These are phyloP conservation scores for Arctostaphylos glauca DNA, from an alignment of 148 eudicot genomes.

Conservation along the genomic window DNA sequence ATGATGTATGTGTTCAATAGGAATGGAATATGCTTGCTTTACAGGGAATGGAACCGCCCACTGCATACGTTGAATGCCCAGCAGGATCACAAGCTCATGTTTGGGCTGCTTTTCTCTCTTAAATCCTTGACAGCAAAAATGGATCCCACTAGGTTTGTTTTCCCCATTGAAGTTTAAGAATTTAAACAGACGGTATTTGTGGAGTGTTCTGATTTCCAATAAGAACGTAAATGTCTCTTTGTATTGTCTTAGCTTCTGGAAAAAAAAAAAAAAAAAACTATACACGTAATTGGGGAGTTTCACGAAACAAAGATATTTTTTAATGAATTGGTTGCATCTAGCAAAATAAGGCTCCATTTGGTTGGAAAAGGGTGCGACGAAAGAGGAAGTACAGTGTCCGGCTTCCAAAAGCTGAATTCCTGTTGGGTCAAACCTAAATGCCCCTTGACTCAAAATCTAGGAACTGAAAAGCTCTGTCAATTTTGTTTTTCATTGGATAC, in stretches of 20 bases:
- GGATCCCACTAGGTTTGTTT: slow-evolving; percentile 74
- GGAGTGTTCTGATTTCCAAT: neutral
- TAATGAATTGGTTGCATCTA: no score
- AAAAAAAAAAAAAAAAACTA: neutral
- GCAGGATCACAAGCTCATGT: slow-evolving; percentile 95
- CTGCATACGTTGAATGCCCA: slow-evolving; percentile 64
- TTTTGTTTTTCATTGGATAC: no score
- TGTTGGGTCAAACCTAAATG: no score
- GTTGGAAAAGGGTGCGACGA: no score
- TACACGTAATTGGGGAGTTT: neutral
- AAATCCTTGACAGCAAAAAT: slow-evolving; percentile 90
- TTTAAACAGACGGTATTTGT: neutral
- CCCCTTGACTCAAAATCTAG: no score
- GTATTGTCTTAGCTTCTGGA: neutral
- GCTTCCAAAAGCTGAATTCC: no score
- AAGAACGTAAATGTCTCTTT: neutral
- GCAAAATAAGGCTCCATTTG: no score
- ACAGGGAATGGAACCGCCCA: slow-evolving; percentile 88
- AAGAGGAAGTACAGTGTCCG: no score
- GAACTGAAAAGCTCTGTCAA: no score
- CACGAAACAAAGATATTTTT: no score
- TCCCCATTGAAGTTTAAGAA: neutral
- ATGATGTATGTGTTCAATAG: slow-evolving; percentile 86
- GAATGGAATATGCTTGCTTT: slow-evolving; percentile 77
- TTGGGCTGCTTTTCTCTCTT: slow-evolving; percentile 84